Evolutionary conservation across 2,329 filamentous ascomycete genomes (phyloP), one percentile per base, ranked within the genome.

Genomic region (Colletotrichum gloeosporioides): DNA sequence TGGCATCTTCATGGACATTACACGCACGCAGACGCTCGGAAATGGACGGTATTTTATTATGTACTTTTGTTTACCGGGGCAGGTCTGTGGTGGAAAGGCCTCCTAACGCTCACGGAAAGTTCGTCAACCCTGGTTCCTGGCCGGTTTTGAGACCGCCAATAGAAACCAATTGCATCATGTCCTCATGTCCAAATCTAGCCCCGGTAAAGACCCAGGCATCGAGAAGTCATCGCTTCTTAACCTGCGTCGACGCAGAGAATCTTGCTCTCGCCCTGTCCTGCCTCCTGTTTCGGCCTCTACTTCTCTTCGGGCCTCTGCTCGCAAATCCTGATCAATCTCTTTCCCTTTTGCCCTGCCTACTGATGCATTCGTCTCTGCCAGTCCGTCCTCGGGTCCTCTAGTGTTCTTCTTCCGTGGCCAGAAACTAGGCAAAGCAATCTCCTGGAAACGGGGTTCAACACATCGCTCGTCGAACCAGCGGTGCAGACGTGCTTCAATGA

Each of bases 381-480:
- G 84, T 5, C 85, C 84, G 27, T 93, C 92, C 25, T 93, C 93
- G 2, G 93, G 93, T 6, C 94, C 95, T 31, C 95, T 88, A 0
- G 95, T 96, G 80, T 96, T 98, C 87, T 92, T 94, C 87, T 96
- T 96, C 63, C 95, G 88, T 2, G 95, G 95, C 95, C 95, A 98
- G 75, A 97, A 83, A 79, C 92, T 95, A 0, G 95, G 95, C 10
- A 98, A 88, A 1, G 94, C 94, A 78, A 97, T 96, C 82, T 97
- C 95, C 83, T 97, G 95, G 84, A 97, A 97, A 31, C 95, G 91
- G 3, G 95, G 95, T 85, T 97, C 95, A 8, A 98, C 95, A 77
- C 93, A 95, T 63, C 95, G 92, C 82, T 97, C 95, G 83, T 97
- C 95, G 83, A 98, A 96, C 95, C 95, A 98, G 71, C 92, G 92